A percentile compares a stretch with the other conserved stretches of the same genome.
Conservation (phyloP, 2,329 filamentous ascomycete genomes). For the Sporothrix inflata region DNA sequence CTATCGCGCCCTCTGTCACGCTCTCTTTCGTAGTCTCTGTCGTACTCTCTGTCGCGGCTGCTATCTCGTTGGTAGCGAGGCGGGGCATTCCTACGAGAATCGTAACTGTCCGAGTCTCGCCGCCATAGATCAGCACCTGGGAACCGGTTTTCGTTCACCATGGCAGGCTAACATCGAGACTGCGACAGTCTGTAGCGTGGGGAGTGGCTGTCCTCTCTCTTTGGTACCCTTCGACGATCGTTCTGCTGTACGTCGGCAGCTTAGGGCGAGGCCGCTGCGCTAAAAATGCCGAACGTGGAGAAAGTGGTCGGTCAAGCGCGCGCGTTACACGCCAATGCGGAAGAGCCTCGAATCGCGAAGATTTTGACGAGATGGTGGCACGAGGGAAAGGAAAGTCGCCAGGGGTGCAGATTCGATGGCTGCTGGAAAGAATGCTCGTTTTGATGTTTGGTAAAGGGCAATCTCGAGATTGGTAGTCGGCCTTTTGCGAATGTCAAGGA, state of each 20-base stretch:
- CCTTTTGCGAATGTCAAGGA: background rate
- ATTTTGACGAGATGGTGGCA: too few species aligned
- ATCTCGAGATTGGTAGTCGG: background rate
- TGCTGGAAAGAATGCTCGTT: background rate
- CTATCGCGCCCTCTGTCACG: conserved; percentile 30
- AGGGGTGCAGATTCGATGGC: background rate
- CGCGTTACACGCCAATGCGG: conserved; percentile 1
- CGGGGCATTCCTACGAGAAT: background rate
- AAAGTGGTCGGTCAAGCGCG: background rate
- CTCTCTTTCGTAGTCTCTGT: conserved; percentile 9
- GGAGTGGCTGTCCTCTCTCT: background rate
- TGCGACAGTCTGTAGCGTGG: background rate
- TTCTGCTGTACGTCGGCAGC: background rate
- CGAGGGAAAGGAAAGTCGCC: background rate
- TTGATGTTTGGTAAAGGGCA: background rate
- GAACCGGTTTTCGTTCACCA: background rate
- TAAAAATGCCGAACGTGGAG: background rate
- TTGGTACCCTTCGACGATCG: background rate
- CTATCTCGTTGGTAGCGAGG: conserved; percentile 3
- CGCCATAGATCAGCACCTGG: background rate
- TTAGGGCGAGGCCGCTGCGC: background rate
- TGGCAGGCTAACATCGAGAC: conserved; percentile 2
- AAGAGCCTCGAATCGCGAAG: background rate
- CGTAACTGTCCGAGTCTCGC: conserved; percentile 12
- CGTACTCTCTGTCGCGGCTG: conserved; percentile 16